A percentile compares a stretch with the other conserved stretches of the same genome.
Evolutionary conservation across 805 yeast genomes (phyloP).

Genomic region (Vanderwaltozyma yarrowii): DNA sequence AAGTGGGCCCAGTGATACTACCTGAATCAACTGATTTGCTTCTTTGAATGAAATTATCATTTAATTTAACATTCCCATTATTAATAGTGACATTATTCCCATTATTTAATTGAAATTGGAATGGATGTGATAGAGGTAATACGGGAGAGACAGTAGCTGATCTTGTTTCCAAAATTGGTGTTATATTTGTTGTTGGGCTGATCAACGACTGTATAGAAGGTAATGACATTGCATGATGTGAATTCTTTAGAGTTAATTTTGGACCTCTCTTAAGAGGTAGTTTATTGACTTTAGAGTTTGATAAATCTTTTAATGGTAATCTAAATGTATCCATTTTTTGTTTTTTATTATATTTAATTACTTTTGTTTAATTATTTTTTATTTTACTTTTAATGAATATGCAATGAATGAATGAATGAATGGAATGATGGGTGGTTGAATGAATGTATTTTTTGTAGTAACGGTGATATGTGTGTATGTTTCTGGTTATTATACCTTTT

Average conservation of each 20-base stretch:
- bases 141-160: background rate
- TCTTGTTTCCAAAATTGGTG: background rate
- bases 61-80: no score
- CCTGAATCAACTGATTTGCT: background rate
- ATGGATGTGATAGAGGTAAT: background rate
- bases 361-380: no score
- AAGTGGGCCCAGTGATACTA: background rate
- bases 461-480: no score
- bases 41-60: background rate
- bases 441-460: no score
- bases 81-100: no score
- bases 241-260: constrained; percentile 1
- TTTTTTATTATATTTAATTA: no score
- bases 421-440: no score
- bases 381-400: no score
- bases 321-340: constrained; percentile 6
- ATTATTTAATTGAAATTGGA: background rate
- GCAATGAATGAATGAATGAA: no score
- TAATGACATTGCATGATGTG: constrained; percentile 1
- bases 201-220: constrained; percentile 18
- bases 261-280: constrained; percentile 1
- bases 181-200: constrained; percentile 3
- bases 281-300: constrained; percentile 19
- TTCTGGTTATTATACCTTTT: no score
- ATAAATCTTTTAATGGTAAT: constrained; percentile 20